Percentiles rank a stretch among this genome's conserved stretches.
phyloP scores from a whole-genome alignment of 257 asterid species.

The Lithospermum erythrorhizon region DNA sequence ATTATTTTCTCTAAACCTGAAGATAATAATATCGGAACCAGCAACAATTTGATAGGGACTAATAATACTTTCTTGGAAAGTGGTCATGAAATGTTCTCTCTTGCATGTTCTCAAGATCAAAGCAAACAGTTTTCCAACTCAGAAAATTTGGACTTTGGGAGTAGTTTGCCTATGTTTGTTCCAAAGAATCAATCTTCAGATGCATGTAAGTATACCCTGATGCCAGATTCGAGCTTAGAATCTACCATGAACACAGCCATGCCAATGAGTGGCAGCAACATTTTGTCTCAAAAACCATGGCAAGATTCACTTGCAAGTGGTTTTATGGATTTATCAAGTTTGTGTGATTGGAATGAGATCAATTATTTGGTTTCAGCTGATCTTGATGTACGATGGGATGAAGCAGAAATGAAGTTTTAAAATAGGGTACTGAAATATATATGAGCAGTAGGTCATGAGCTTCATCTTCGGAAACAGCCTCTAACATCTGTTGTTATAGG shows the following conservation, averaged over 20 bases:
- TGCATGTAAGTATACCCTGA: not conserved
- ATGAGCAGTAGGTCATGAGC: not conserved
- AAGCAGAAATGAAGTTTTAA: not conserved
- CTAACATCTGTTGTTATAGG: no score
- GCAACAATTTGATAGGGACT: not conserved
- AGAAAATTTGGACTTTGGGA: not conserved
- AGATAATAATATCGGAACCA: not conserved
- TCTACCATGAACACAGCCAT: not conserved
- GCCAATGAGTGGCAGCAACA: not conserved
- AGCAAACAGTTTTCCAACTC: not conserved
- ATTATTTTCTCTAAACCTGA: no score
- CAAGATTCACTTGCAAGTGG: not conserved
- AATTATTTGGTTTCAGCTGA: constrained; percentile 2
- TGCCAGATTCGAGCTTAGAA: not conserved
- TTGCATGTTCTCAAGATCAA: not conserved
- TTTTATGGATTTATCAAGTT: not conserved
- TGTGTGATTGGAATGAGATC: constrained; percentile 1
- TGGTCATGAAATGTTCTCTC: not conserved
- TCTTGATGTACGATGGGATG: constrained; percentile 3
- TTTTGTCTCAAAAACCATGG: not conserved
- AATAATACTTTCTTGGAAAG: not conserved
- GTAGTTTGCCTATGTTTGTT: not conserved
- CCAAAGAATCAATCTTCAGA: not conserved
- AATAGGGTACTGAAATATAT: not conserved
- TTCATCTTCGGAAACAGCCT: no score